A percentile compares a stretch with the other conserved stretches of the same genome.
Conservation (phyloP, 2,329 filamentous ascomycete genomes). For the Aspergillus oerlinghausenensis region DNA sequence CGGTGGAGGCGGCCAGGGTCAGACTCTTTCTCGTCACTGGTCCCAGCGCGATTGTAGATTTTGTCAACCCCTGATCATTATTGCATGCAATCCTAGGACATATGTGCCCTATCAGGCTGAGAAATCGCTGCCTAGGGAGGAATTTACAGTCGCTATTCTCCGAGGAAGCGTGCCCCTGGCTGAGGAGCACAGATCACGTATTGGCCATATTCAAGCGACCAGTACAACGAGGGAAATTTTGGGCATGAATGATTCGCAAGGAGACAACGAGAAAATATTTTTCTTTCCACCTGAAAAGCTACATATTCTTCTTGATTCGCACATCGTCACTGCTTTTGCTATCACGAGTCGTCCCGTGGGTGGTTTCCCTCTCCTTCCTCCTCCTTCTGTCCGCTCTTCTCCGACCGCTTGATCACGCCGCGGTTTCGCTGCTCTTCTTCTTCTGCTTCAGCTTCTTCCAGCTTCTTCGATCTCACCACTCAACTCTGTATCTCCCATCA, state of each 20-base stretch:
- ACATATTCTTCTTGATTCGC: background rate
- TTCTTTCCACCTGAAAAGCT: background rate
- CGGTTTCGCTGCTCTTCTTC: background rate
- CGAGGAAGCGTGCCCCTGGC: too few species aligned
- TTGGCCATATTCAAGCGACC: background rate
- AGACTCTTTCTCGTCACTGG: background rate
- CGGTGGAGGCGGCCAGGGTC: constrained; percentile 4
- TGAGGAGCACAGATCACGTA: background rate
- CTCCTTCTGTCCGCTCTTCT: constrained; percentile 3
- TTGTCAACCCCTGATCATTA: constrained; percentile 1
- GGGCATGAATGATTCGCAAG: background rate
- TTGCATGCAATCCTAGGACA: constrained; percentile 5
- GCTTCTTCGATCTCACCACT: constrained; percentile 10
- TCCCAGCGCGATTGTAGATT: background rate
- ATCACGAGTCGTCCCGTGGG: background rate
- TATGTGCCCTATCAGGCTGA: background rate
- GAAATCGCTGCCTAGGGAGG: background rate
- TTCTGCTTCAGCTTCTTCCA: background rate
- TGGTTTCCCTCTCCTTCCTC: constrained; percentile 14
- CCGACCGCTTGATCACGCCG: background rate
- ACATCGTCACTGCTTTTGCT: background rate
- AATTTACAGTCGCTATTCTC: background rate
- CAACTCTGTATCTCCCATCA: constrained; percentile 2
- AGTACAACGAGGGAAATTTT: background rate
- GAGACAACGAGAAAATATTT: background rate